These are phyloP conservation scores for Bromus sterilis DNA, from an alignment of 176 grass and related monocot species.

Conservation along the genomic window DNA sequence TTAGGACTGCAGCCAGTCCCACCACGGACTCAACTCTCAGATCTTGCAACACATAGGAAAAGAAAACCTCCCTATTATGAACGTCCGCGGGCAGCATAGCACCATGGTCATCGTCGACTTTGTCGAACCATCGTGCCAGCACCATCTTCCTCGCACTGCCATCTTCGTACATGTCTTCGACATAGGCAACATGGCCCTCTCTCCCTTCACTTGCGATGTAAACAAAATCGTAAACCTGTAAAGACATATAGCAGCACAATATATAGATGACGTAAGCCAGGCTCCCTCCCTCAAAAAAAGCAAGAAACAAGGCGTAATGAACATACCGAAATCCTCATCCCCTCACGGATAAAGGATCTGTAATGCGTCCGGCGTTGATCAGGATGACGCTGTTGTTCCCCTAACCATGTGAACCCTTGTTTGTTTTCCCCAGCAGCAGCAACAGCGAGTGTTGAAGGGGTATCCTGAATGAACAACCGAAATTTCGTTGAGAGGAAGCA, in stretches of 20 bases:
- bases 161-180: conserved; percentile 65
- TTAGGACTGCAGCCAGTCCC: conserved; percentile 40
- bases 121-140: conserved; percentile 51
- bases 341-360: conserved; percentile 45
- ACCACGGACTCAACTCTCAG: conserved; percentile 53
- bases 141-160: conserved; percentile 41
- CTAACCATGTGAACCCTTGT: conserved; percentile 47
- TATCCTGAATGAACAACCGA: conserved; percentile 23
- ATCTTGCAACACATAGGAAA: conserved; percentile 48
- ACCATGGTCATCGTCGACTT: conserved; percentile 27
- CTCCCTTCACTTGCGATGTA: conserved; percentile 41
- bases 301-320: background rate
- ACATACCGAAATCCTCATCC: conserved; percentile 51
- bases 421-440: background rate
- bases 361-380: conserved; percentile 48
- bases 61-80: conserved; percentile 52
- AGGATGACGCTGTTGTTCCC: conserved; percentile 13
- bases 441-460: conserved; percentile 10
- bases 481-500: background rate
- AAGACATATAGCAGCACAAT: background rate
- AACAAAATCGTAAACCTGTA: conserved; percentile 67
- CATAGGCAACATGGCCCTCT: conserved; percentile 43
- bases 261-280: conserved; percentile 1
- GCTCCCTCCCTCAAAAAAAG: background rate
- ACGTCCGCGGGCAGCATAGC: conserved; percentile 20